phyloP scores from a whole-genome alignment of 2,329 filamentous ascomycete species.

The Hymenoscyphus fructigenus region DNA sequence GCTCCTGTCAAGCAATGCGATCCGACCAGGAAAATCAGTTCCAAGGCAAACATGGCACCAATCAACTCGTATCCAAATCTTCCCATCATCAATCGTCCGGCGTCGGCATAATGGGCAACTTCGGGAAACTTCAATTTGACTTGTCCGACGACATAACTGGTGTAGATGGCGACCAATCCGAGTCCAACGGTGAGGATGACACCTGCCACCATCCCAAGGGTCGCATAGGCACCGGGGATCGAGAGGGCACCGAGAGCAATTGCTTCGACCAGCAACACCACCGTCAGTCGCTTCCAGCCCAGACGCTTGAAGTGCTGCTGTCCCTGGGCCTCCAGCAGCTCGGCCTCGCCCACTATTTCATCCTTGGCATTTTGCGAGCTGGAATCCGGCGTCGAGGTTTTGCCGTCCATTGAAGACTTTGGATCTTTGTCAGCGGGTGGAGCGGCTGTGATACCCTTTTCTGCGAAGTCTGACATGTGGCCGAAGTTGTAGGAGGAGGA shows the following conservation, averaged over 20 bases:
- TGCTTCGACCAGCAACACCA: conserved; percentile 50
- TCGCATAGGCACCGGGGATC: conserved; percentile 30
- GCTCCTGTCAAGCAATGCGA: conserved; percentile 60
- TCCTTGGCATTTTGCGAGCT: conserved; percentile 3
- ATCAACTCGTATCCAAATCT: conserved; percentile 51
- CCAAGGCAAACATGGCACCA: conserved; percentile 50
- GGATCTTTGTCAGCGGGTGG: background rate
- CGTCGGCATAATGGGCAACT: conserved; percentile 47
- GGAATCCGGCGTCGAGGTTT: background rate
- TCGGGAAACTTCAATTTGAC: conserved; percentile 32
- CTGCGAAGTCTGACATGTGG: background rate
- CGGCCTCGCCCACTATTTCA: conserved; percentile 5
- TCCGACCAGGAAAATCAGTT: conserved; percentile 61
- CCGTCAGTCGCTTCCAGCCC: conserved; percentile 50
- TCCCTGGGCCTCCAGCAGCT: conserved; percentile 7
- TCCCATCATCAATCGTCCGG: conserved; percentile 54
- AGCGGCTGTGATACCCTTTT: background rate
- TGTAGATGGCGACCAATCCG: conserved; percentile 42
- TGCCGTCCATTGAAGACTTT: background rate
- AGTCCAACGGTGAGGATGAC: conserved; percentile 27
- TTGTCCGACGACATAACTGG: conserved; percentile 42
- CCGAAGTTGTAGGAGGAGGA: background rate
- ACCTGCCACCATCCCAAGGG: conserved; percentile 31
- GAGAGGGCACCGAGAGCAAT: conserved; percentile 43
- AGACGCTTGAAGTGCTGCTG: conserved; percentile 27